These are phyloP conservation scores for Pichia scutulata DNA, from an alignment of 805 yeast species.

Conservation along the genomic window DNA sequence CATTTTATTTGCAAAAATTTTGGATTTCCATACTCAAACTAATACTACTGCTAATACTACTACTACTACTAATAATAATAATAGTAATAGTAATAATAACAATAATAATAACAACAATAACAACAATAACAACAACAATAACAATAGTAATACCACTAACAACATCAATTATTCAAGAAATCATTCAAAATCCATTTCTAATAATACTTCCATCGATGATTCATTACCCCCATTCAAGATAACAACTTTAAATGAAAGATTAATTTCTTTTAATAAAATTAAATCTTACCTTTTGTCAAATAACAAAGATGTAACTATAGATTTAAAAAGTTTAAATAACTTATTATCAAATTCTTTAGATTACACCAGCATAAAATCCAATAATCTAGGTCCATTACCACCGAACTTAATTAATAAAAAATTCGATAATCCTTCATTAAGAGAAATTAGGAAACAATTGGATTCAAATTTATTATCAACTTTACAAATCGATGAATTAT, in stretches of 20 bases:
- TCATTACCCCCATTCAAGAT: conserved; percentile 5
- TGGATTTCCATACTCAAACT: conserved; percentile 11
- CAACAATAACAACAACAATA: neutral
- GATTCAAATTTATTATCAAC: conserved; percentile 47
- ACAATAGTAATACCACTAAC: neutral
- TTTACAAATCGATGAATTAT: conserved; percentile 70
- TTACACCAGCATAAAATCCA: conserved; percentile 38
- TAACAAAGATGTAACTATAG: too few relatives aligned
- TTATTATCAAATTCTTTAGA: conserved; percentile 37
- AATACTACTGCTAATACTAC: too few relatives aligned
- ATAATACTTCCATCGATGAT: conserved; percentile 4
- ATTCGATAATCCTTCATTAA: conserved; percentile 79
- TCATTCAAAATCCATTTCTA: conserved; percentile 1
- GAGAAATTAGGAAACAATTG: conserved; percentile 76
- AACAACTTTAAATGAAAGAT: conserved; percentile 19
- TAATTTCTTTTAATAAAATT: conserved; percentile 14
- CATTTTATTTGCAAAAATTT: conserved; percentile 78
- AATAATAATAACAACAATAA: too few relatives aligned
- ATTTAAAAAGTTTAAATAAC: conserved; percentile 16
- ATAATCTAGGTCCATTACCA: conserved; percentile 68
- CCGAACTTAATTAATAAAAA: conserved; percentile 59
- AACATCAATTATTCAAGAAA: neutral
- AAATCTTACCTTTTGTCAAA: neutral
- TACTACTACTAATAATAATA: too few relatives aligned
- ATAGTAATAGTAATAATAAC: too few relatives aligned